A percentile compares a stretch with the other conserved stretches of the same genome.
Evolutionary conservation across 2,329 filamentous ascomycete species (phyloP).

Genomic region (Hyphodiscus sp.): DNA sequence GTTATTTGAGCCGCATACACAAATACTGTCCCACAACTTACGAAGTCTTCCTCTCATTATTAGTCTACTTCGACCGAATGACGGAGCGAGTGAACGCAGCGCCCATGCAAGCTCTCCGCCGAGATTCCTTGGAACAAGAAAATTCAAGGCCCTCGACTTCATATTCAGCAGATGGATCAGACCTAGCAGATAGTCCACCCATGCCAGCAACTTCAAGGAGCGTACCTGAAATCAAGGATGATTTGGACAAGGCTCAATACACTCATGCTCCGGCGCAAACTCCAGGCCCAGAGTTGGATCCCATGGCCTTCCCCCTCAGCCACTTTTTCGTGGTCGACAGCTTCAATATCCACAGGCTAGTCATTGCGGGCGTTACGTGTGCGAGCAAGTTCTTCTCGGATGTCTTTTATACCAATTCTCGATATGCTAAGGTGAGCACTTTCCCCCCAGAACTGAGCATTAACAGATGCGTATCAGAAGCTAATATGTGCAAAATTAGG

Average conservation of each 20-base stretch:
- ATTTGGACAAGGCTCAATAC: slow-evolving; percentile 24
- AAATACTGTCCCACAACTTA: slow-evolving; percentile 99
- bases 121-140: slow-evolving; percentile 26
- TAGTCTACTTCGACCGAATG: slow-evolving; percentile 99
- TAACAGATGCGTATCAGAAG: slow-evolving; percentile 11
- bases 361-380: slow-evolving; percentile 95
- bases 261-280: slow-evolving; percentile 20
- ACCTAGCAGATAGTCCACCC: slow-evolving; percentile 25
- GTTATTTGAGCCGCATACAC: slow-evolving; percentile 92
- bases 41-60: slow-evolving; percentile 89
- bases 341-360: slow-evolving; percentile 95
- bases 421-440: slow-evolving; percentile 85
- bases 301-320: slow-evolving; percentile 37
- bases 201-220: slow-evolving; percentile 17
- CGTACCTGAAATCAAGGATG: slow-evolving; percentile 22
- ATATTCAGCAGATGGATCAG: slow-evolving; percentile 27
- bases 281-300: slow-evolving; percentile 17
- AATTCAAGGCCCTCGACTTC: slow-evolving; percentile 23
- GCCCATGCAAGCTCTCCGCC: slow-evolving; percentile 59
- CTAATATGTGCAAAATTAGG: slow-evolving; percentile 44
- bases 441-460: neutral
- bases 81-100: slow-evolving; percentile 87
- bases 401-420: slow-evolving; percentile 97
- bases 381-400: slow-evolving; percentile 99
- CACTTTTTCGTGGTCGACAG: slow-evolving; percentile 94